These are phyloP conservation scores for Nelumbo lutea DNA, from an alignment of 164 flowering plant species.

Conservation along the genomic window DNA sequence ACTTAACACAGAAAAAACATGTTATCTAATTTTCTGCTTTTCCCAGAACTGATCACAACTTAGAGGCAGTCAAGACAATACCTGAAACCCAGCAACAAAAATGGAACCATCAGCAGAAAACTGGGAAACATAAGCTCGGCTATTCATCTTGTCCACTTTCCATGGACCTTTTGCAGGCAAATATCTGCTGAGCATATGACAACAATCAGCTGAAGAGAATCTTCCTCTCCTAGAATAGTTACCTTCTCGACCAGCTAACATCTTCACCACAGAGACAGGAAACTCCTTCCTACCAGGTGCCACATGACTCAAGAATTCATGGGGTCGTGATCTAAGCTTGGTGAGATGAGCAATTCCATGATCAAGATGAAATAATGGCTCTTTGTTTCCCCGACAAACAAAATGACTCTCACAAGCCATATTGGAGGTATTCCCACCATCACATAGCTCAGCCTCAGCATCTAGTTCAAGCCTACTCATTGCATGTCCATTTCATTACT, in stretches of 20 bases:
- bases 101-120: conserved; percentile 82
- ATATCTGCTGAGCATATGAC: conserved; percentile 69
- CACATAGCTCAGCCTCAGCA: conserved; percentile 21
- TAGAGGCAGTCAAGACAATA: conserved; percentile 15
- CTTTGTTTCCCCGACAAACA: conserved; percentile 10
- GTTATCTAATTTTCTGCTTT: neutral
- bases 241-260: conserved; percentile 68
- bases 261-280: conserved; percentile 54
- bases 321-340: conserved; percentile 49
- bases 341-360: conserved; percentile 67
- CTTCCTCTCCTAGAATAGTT: conserved; percentile 69
- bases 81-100: conserved; percentile 63
- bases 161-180: conserved; percentile 74
- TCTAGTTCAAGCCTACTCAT: conserved; percentile 54
- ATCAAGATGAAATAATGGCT: conserved; percentile 22
- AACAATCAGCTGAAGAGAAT: conserved; percentile 67
- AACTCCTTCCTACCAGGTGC: conserved; percentile 26
- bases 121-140: conserved; percentile 82
- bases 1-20: too few relatives aligned
- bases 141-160: conserved; percentile 51
- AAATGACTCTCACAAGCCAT: conserved; percentile 16
- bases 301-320: conserved; percentile 26
- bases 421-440: conserved; percentile 10
- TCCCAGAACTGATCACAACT: neutral
- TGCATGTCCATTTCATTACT: conserved; percentile 29